Conservation (phyloP, 1,284 basidiomycete species). For the Ceratorhiza oryzae-sativae region DNA sequence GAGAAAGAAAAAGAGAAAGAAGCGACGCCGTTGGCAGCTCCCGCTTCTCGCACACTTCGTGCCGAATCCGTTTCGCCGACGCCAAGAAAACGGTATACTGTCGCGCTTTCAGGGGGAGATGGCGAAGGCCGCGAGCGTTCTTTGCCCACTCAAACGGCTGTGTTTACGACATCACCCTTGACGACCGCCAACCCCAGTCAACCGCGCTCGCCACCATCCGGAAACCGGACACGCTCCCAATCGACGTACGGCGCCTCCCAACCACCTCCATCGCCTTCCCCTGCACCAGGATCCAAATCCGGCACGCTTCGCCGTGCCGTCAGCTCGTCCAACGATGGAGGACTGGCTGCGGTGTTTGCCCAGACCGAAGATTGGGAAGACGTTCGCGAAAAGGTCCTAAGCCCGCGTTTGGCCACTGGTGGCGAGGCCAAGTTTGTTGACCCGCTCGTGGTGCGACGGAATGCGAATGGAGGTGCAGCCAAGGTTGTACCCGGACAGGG, state of each 20-base stretch:
- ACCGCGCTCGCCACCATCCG: conserved; percentile 7
- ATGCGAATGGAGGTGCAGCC: conserved; percentile 46
- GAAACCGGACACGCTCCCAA: conserved; percentile 17
- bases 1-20: conserved; percentile 32
- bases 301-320: conserved; percentile 6
- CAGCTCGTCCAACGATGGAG: conserved; percentile 36
- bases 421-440: conserved; percentile 63
- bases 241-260: conserved; percentile 8
- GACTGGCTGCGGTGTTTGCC: conserved; percentile 27
- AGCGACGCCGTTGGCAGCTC: conserved; percentile 17
- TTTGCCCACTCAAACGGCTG: conserved; percentile 36
- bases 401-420: conserved; percentile 5
- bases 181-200: conserved; percentile 47
- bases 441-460: conserved; percentile 69
- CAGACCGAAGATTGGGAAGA: conserved; percentile 39
- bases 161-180: conserved; percentile 39
- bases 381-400: conserved; percentile 33
- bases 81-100: conserved; percentile 75
- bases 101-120: conserved; percentile 67
- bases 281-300: conserved; percentile 5
- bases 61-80: conserved; percentile 51
- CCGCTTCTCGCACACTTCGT: conserved; percentile 15
- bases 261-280: conserved; percentile 15
- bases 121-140: conserved; percentile 53
- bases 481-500: conserved; percentile 25